Evolutionary conservation across 352 stramenopile species (phyloP).

Genomic region (Globisporangium viniferum): DNA sequence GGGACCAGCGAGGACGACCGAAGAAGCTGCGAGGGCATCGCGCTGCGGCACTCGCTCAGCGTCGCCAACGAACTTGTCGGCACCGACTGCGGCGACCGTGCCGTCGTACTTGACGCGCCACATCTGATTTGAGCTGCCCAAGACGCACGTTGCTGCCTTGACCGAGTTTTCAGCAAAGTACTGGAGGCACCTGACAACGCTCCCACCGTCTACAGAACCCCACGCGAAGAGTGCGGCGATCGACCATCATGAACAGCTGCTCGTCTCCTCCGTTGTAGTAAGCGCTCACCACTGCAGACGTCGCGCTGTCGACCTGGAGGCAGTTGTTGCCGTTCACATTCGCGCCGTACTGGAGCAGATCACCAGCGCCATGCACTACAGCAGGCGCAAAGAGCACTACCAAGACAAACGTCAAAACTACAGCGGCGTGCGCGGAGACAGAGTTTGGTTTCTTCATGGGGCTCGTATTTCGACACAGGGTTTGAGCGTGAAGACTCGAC

Average conservation of each 20-base stretch:
- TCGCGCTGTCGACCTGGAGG: neutral
- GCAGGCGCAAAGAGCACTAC: too few relatives aligned
- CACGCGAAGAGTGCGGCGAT: neutral
- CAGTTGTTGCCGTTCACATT: constrained; percentile 8
- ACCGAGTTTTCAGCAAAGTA: constrained; percentile 3
- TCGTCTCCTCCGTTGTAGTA: neutral
- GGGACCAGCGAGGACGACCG: neutral
- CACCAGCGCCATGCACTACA: neutral
- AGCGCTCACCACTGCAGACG: neutral
- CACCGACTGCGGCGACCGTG: neutral
- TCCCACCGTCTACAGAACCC: too few relatives aligned
- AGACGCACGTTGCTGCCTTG: neutral
- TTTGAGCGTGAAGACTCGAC: too few relatives aligned
- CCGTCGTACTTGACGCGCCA: constrained; percentile 8
- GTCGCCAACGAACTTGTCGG: constrained; percentile 1
- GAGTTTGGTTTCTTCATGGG: too few relatives aligned
- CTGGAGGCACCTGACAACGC: neutral
- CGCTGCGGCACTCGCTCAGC: neutral
- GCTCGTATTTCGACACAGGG: too few relatives aligned
- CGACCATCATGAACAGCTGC: constrained; percentile 1
- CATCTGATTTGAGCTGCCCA: neutral
- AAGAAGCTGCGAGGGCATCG: neutral
- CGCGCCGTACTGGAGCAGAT: constrained; percentile 7
- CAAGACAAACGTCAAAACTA: too few relatives aligned
- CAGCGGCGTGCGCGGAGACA: too few relatives aligned